phyloP scores from a whole-genome alignment of 768 basidiomycete genomes.

The Lentinula sp. region DNA sequence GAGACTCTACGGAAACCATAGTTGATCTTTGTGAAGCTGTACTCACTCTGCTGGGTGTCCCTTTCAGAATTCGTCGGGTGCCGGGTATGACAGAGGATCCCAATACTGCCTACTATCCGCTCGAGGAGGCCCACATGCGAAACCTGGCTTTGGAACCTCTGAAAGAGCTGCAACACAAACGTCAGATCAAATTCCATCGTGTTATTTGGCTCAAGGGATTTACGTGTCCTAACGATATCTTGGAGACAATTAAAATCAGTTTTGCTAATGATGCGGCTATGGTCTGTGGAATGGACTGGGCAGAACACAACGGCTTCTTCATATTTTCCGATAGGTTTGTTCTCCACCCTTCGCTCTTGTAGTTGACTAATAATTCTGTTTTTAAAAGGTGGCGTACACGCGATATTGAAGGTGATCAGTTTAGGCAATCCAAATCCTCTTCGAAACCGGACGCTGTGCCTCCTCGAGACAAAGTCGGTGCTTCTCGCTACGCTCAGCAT shows the following conservation, averaged over 20 bases:
- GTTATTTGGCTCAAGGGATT: constrained; percentile 99
- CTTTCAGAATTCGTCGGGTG: constrained; percentile 89
- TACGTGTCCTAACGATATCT: constrained; percentile 96
- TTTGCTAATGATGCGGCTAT: constrained; percentile 90
- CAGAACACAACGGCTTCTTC: constrained; percentile 94
- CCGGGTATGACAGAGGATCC: constrained; percentile 90
- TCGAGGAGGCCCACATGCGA: constrained; percentile 91
- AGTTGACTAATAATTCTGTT: neutral
- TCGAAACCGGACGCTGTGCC: constrained; percentile 88
- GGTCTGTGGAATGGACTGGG: constrained; percentile 99
- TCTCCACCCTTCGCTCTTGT: neutral
- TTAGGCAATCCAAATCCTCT: constrained; percentile 93
- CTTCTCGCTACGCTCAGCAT: constrained; percentile 82
- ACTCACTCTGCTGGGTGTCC: constrained; percentile 85
- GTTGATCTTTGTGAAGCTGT: constrained; percentile 95
- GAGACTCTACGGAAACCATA: constrained; percentile 91
- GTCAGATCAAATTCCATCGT: constrained; percentile 78
- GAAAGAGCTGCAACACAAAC: constrained; percentile 67
- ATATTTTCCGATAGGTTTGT: constrained; percentile 94
- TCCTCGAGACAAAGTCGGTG: constrained; percentile 79
- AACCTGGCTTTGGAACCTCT: constrained; percentile 92
- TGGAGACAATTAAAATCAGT: constrained; percentile 92
- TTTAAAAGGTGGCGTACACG: constrained; percentile 84
- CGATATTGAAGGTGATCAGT: constrained; percentile 97
- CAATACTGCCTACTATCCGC: constrained; percentile 85